phyloP scores from a whole-genome alignment of 495 filamentous ascomycete genomes.

The Lasiosphaeria miniovina region DNA sequence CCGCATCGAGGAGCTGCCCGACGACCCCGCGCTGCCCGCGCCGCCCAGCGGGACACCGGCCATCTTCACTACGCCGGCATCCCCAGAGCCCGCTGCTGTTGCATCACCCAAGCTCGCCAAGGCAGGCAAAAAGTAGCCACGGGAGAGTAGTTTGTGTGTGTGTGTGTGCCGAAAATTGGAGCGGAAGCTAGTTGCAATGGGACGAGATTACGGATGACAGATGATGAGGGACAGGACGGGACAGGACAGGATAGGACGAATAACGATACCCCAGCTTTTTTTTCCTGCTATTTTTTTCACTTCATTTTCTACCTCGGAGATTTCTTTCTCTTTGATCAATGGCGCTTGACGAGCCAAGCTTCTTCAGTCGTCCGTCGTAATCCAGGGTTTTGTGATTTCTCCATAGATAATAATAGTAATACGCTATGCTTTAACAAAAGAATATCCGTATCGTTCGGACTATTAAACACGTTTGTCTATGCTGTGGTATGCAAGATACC shows the following conservation, averaged over 20 bases:
- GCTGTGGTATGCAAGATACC: too few relatives aligned
- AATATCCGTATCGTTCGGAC: too few relatives aligned
- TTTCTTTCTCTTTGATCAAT: too few relatives aligned
- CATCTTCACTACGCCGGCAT: constrained; percentile 11
- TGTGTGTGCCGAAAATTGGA: neutral
- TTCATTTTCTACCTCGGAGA: neutral
- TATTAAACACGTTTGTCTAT: too few relatives aligned
- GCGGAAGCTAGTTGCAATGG: neutral
- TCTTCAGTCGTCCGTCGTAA: too few relatives aligned
- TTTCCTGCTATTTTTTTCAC: neutral
- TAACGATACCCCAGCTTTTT: constrained; percentile 17
- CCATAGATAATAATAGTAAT: too few relatives aligned
- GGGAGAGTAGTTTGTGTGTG: neutral
- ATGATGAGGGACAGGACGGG: neutral
- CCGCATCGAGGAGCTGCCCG: constrained; percentile 35
- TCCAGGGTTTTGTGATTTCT: too few relatives aligned
- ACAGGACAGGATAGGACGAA: too few relatives aligned
- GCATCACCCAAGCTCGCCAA: neutral
- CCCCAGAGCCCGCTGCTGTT: neutral
- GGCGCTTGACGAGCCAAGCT: too few relatives aligned
- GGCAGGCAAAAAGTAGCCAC: too few relatives aligned
- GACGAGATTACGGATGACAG: neutral
- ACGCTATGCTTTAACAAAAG: too few relatives aligned
- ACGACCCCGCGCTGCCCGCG: constrained; percentile 28
- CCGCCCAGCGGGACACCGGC: constrained; percentile 12